Base-by-base conservation (phyloP, 2,329 filamentous ascomycete genomes). In the Paraphaeosphaeria sporulosa region DNA sequence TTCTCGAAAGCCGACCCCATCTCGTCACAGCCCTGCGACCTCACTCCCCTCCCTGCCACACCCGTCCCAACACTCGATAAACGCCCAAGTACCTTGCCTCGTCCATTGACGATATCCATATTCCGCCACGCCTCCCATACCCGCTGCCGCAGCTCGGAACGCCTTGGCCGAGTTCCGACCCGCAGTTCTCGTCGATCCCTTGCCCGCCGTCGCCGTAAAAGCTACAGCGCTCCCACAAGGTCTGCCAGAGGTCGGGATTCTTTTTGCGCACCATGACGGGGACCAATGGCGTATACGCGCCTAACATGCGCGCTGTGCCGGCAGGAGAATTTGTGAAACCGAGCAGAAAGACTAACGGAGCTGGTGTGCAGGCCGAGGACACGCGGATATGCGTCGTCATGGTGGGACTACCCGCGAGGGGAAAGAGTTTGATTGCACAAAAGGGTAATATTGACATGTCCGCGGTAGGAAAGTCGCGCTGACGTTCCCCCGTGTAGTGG, bases 361-460 rank as follows among this genome's bases (percentile, higher is more conserved):
- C 87, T 71, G 90, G 90, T 73, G 86, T 94, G 66, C 90, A 96
- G 92, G 92, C 91, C 71, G 94, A 98, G 84, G 93, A 97, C 80
- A 94, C 92, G 62, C 92, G 92, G 79, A 96, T 99, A 82, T 98
- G 94, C 79, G 94, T 99, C 66, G 93, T 99, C 72, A 98, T 99
- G 95, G 95, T 99, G 62, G 95, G 95, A 68, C 85, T 99, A 76
- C 95, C 95, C 57, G 95, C 95, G 63, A 86, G 95, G 70, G 95
- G 95, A 74, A 99, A 99, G 86, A 97, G 93, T 82, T 88, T 97
- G 79, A 98, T 99, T 77, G 94, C 95, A 69, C 93, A 96, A 75
- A 97, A 97, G 87, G 93, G 94, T 95, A 83, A 73, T 83, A 25
- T 6, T 15, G 19, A n/a, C 12, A 9, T 38, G 25, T 40, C 2